These are phyloP conservation scores for Cymbopogon citratus DNA, from an alignment of 176 grass and related monocot genomes.

Conservation along the genomic window DNA sequence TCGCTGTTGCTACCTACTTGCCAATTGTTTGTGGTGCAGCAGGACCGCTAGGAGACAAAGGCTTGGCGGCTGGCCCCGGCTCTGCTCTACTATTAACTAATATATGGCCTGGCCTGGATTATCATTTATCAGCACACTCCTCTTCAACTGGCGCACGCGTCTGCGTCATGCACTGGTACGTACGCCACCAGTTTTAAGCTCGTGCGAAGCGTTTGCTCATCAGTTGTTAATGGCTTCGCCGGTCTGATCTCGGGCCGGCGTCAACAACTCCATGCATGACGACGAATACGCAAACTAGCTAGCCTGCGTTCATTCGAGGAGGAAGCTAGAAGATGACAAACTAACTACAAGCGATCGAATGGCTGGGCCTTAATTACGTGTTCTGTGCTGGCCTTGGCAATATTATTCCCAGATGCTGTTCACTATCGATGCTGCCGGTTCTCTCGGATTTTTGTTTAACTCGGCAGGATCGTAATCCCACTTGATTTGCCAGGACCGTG, in stretches of 20 bases:
- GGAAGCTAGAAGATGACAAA: neutral
- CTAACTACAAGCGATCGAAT: no score
- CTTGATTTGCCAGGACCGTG: neutral
- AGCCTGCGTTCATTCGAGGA: neutral
- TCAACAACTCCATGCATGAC: conserved; percentile 4
- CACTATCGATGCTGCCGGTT: neutral
- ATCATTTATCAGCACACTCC: neutral
- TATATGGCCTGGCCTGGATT: no score
- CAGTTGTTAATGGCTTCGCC: neutral
- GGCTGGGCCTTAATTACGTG: neutral
- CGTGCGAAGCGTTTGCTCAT: neutral
- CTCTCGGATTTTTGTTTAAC: neutral
- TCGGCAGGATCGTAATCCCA: conserved; percentile 1
- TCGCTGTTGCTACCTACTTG: no score
- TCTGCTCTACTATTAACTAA: no score
- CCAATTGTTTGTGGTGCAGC: neutral
- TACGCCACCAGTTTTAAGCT: conserved; percentile 1
- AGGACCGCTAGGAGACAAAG: no score
- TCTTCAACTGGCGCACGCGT: neutral
- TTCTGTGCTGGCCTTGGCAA: neutral
- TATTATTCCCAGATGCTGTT: neutral
- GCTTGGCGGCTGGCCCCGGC: no score
- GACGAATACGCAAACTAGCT: no score
- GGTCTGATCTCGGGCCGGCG: neutral
- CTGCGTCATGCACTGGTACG: neutral